Evolutionary conservation across 495 filamentous ascomycete species (phyloP), one percentile per base, ranked within the genome.

Genomic region (Daldinia childiae): DNA sequence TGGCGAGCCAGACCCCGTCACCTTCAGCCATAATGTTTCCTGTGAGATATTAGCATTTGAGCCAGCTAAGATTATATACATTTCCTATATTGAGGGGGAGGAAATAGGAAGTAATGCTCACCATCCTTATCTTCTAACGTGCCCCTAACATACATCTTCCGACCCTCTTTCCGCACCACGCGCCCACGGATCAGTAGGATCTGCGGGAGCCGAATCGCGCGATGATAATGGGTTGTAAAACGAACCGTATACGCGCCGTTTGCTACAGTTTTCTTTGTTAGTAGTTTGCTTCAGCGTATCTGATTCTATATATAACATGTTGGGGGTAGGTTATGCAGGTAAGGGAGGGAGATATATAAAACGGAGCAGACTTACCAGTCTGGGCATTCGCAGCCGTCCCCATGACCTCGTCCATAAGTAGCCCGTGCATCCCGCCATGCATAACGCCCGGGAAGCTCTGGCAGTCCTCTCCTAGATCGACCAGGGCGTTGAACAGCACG

Each of bases 351-450:
- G 9, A 27, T 1, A 27, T 21, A 19, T 9, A 21, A 29, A 57
- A 34, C 0, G 17, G 8, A 56, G 6, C 2, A 34, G 4, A 65
- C 76, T 43, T 15, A 77, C 75, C 9, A 32, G 59, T n/a, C 60
- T 78, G 74, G 17, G 58, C 14, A 27, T 74, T 75, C 27, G 62
- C 72, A 27, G 73, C 72, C 0, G 57, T 69, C 1, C 89, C 88
- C 77, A 87, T 85, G 1, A 79, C 77, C 74, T 81, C 75, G 48
- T 81, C 78, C 48, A 91, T 66, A 11, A 92, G 73, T 8, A 85
- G 83, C 19, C 85, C 85, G 43, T 86, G 81, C 38, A 89, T 80
- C 14, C 87, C 89, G 29, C 89, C 90, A 75, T 91, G 89, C 51
- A 83, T 78, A 19, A 86, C 81, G 17, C 84, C 77, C 24, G 83